phyloP scores from a whole-genome alignment of 352 stramenopile genomes.

The Globisporangium sylvaticum region DNA sequence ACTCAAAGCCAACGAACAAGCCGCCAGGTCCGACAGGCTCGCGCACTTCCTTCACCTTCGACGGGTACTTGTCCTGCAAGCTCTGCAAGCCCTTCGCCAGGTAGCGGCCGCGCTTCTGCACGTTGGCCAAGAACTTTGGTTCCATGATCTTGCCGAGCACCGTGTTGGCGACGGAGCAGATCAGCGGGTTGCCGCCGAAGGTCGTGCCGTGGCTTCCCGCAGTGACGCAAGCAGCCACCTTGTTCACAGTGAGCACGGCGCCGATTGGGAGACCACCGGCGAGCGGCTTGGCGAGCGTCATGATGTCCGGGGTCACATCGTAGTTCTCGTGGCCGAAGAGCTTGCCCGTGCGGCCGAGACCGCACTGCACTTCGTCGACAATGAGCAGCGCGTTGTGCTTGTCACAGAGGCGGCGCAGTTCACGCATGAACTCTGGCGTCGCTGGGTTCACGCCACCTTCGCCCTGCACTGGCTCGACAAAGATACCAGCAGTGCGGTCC shows the following conservation, averaged over 20 bases:
- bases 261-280: slow-evolving; percentile 95
- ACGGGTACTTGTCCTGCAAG: slow-evolving; percentile 67
- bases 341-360: slow-evolving; percentile 93
- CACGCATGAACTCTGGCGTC: slow-evolving; percentile 88
- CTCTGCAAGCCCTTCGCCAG: slow-evolving; percentile 49
- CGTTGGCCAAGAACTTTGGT: slow-evolving; percentile 59
- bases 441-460: slow-evolving; percentile 94
- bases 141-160: slow-evolving; percentile 77
- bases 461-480: slow-evolving; percentile 86
- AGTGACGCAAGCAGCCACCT: slow-evolving; percentile 86
- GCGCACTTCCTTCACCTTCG: slow-evolving; percentile 69
- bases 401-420: slow-evolving; percentile 90
- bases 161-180: slow-evolving; percentile 88
- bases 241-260: slow-evolving; percentile 92
- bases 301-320: slow-evolving; percentile 92
- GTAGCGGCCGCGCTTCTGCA: slow-evolving; percentile 68
- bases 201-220: slow-evolving; percentile 94
- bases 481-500: slow-evolving; percentile 70
- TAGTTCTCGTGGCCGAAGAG: slow-evolving; percentile 95
- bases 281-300: slow-evolving; percentile 97
- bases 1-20: slow-evolving; percentile 82
- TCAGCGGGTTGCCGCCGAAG: slow-evolving; percentile 96
- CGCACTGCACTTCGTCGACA: slow-evolving; percentile 98
- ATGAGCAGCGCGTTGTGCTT: slow-evolving; percentile 95
- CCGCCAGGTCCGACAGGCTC: slow-evolving; percentile 59